Evolutionary conservation across 805 yeast species (phyloP).

Genomic region (Zygotorulaspora chibaensis): DNA sequence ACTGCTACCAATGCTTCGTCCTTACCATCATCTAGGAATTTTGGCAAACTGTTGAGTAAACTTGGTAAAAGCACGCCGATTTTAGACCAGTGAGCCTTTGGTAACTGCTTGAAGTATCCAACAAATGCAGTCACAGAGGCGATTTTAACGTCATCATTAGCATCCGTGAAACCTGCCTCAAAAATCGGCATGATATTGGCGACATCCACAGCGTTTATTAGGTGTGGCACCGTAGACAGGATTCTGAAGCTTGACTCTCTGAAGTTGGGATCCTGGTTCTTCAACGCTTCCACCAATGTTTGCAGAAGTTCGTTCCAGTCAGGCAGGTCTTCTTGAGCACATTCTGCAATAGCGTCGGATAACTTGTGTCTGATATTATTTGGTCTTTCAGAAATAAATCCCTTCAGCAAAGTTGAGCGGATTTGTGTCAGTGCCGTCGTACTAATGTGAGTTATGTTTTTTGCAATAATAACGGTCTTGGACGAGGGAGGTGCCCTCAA

Average conservation of each 20-base stretch:
- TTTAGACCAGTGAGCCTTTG: constrained; percentile 71
- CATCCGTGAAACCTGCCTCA: constrained; percentile 75
- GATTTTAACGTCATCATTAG: constrained; percentile 76
- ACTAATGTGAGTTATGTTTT: constrained; percentile 70
- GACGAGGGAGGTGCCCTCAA: constrained; percentile 63
- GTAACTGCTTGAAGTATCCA: constrained; percentile 77
- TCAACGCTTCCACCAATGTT: constrained; percentile 64
- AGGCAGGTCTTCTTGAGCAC: constrained; percentile 63
- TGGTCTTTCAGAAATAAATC: constrained; percentile 66
- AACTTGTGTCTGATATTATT: constrained; percentile 82
- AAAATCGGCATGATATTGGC: constrained; percentile 62
- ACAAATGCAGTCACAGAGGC: constrained; percentile 92
- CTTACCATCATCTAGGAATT: constrained; percentile 72
- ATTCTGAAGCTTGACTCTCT: constrained; percentile 92
- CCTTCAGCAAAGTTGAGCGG: constrained; percentile 61
- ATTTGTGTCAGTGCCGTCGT: constrained; percentile 57
- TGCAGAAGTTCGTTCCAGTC: constrained; percentile 79
- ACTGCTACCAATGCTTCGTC: constrained; percentile 80
- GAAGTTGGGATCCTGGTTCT: constrained; percentile 53
- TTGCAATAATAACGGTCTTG: constrained; percentile 59
- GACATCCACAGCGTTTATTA: constrained; percentile 58
- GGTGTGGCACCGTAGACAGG: constrained; percentile 75
- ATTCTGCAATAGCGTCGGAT: constrained; percentile 90
- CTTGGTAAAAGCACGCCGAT: constrained; percentile 79
- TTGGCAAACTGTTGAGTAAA: constrained; percentile 80